Percentiles rank a stretch among this genome's conserved stretches.
These are phyloP conservation scores for Malbranchea cinnamomea DNA, from an alignment of 2,329 filamentous ascomycete species.

Conservation along the genomic window DNA sequence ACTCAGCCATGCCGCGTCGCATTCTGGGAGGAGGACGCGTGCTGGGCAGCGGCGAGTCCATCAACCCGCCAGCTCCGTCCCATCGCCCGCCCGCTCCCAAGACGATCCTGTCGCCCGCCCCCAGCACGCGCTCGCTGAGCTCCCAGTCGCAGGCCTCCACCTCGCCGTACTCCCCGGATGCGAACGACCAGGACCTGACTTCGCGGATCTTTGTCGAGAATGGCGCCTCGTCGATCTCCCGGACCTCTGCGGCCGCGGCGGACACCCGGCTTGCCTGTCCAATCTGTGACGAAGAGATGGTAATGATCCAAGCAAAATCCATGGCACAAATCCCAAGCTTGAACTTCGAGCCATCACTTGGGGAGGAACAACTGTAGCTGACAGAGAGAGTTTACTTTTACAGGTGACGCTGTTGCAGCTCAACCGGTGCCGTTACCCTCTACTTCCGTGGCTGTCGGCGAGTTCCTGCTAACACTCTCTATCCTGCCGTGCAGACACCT, in stretches of 20 bases:
- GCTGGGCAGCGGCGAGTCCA: conserved; percentile 69
- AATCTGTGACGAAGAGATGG: conserved; percentile 99
- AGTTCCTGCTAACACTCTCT: conserved; percentile 6
- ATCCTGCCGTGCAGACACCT: conserved; percentile 54
- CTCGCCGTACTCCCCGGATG: conserved; percentile 53
- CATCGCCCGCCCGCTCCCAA: conserved; percentile 26
- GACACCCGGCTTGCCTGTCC: conserved; percentile 69
- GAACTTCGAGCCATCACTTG: neutral
- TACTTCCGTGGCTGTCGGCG: conserved; percentile 4
- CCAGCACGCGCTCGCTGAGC: conserved; percentile 62
- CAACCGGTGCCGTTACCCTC: conserved; percentile 44
- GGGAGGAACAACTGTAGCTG: no score
- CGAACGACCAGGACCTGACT: conserved; percentile 66
- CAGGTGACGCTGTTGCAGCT: conserved; percentile 84
- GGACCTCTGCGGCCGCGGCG: conserved; percentile 35
- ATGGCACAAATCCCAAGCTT: conserved; percentile 8
- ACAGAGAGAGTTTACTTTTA: neutral
- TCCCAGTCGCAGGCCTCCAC: conserved; percentile 66
- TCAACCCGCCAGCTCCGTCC: conserved; percentile 48
- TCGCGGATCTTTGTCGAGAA: conserved; percentile 63
- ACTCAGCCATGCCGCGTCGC: conserved; percentile 62
- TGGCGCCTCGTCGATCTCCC: conserved; percentile 32
- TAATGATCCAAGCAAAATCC: conserved; percentile 24
- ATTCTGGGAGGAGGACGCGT: conserved; percentile 87
- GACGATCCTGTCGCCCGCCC: conserved; percentile 43